Evolutionary conservation across 345 rosid species (phyloP).

Genomic region (Camelina sativa): DNA sequence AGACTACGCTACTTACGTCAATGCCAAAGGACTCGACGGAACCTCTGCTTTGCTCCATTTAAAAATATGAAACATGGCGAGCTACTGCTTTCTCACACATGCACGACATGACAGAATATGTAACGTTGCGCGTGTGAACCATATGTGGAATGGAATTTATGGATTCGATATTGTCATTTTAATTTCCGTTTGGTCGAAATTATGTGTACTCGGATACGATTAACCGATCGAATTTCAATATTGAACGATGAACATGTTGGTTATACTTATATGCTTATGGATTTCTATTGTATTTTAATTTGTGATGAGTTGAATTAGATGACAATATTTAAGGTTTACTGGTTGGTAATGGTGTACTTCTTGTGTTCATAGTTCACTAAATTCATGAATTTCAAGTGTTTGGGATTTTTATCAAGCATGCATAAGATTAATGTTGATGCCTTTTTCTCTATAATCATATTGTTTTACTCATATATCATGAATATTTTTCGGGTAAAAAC

Average conservation of each 20-base stretch:
- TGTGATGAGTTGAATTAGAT: too few species aligned
- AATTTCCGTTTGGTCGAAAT: not conserved
- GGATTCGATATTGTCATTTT: not conserved
- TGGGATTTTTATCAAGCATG: not conserved
- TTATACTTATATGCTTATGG: not conserved
- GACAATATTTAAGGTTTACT: too few species aligned
- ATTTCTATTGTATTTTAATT: too few species aligned
- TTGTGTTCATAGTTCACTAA: too few species aligned
- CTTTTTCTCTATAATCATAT: not conserved
- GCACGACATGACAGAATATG: slow-evolving; percentile 2
- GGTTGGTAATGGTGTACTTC: too few species aligned
- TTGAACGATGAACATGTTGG: not conserved
- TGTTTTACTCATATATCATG: not conserved
- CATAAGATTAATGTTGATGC: too few species aligned
- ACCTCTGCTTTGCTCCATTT: slow-evolving; percentile 46
- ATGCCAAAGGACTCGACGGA: slow-evolving; percentile 50
- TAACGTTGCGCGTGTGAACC: not conserved
- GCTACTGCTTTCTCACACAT: not conserved
- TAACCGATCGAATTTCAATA: not conserved
- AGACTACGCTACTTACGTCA: slow-evolving; percentile 39
- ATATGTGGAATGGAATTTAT: not conserved
- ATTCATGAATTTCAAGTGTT: too few species aligned
- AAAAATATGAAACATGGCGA: slow-evolving; percentile 23
- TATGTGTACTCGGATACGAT: not conserved
- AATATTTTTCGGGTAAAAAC: not conserved